Conservation (phyloP, 192 early-diverging fungal genomes). For the Backusella parvicylindrica region DNA sequence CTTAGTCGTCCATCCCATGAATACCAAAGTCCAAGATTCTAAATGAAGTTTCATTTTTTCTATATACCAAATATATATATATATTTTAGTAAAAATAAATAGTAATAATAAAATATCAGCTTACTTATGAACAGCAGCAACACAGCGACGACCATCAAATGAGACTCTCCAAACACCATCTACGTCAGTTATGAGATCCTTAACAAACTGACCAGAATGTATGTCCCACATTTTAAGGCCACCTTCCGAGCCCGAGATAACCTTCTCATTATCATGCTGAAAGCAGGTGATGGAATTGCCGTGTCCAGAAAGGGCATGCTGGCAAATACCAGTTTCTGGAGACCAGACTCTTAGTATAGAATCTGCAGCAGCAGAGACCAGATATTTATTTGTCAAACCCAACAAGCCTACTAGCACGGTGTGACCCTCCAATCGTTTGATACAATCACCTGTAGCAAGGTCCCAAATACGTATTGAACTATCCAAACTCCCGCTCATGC, state of each 20-base stretch:
- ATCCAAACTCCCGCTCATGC: constrained; percentile 95
- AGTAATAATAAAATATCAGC: background rate
- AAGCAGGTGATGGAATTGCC: constrained; percentile 95
- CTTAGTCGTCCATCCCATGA: constrained; percentile 10
- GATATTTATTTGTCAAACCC: constrained; percentile 75
- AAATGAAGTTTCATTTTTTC: constrained; percentile 63
- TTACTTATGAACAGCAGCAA: constrained; percentile 70
- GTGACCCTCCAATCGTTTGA: constrained; percentile 86
- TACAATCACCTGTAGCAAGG: constrained; percentile 72
- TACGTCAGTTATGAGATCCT: constrained; percentile 80
- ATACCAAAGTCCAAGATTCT: constrained; percentile 78
- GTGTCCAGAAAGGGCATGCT: constrained; percentile 76
- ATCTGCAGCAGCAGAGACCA: constrained; percentile 96
- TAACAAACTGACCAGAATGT: constrained; percentile 74
- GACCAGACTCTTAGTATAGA: constrained; percentile 92
- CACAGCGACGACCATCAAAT: constrained; percentile 87
- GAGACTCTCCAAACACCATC: constrained; percentile 91
- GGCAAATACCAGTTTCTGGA: constrained; percentile 54
- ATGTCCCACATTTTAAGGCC: constrained; percentile 97
- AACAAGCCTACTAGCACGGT: constrained; percentile 92
- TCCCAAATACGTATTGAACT: constrained; percentile 92
- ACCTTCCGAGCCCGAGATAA: constrained; percentile 92
- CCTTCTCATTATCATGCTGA: constrained; percentile 91
- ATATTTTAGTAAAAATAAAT: background rate
- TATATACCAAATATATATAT: constrained; percentile 7